phyloP scores from a whole-genome alignment of 2,329 filamentous ascomycete species.

The Cytospora piceae region DNA sequence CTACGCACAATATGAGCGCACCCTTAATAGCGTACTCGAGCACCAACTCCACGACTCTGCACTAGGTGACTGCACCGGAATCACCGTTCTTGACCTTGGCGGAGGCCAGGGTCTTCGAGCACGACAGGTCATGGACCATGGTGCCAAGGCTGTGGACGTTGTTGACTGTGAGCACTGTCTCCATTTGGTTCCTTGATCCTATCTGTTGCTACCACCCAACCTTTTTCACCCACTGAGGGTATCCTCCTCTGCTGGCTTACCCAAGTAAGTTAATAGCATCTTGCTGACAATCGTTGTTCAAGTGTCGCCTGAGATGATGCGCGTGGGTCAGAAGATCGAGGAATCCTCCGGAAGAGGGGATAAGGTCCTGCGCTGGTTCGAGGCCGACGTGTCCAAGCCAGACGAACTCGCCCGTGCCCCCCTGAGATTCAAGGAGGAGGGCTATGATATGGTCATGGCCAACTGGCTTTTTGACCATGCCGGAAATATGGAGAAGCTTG shows the following conservation, averaged over 20 bases:
- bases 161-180: slow-evolving; percentile 34
- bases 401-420: slow-evolving; percentile 26
- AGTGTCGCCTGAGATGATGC: slow-evolving; percentile 38
- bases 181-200: not conserved
- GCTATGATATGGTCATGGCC: slow-evolving; percentile 34
- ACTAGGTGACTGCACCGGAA: slow-evolving; percentile 35
- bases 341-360: slow-evolving; percentile 19
- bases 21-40: slow-evolving; percentile 12
- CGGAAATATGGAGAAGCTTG: slow-evolving; percentile 24
- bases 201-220: no score
- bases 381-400: slow-evolving; percentile 31
- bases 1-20: slow-evolving; percentile 12
- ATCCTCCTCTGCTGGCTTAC: not conserved
- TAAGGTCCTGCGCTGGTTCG: slow-evolving; percentile 26
- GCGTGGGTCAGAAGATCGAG: slow-evolving; percentile 30
- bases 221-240: not conserved
- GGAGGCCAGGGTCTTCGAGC: slow-evolving; percentile 39
- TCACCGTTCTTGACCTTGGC: slow-evolving; percentile 39
- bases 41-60: slow-evolving; percentile 29
- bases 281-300: not conserved
- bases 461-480: slow-evolving; percentile 34
- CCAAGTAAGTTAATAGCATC: not conserved
- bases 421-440: slow-evolving; percentile 22
- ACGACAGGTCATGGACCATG: slow-evolving; percentile 35
- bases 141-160: slow-evolving; percentile 37